Base-by-base conservation (phyloP, 192 early-diverging fungal species). In the Coemansia sp. region DNA sequence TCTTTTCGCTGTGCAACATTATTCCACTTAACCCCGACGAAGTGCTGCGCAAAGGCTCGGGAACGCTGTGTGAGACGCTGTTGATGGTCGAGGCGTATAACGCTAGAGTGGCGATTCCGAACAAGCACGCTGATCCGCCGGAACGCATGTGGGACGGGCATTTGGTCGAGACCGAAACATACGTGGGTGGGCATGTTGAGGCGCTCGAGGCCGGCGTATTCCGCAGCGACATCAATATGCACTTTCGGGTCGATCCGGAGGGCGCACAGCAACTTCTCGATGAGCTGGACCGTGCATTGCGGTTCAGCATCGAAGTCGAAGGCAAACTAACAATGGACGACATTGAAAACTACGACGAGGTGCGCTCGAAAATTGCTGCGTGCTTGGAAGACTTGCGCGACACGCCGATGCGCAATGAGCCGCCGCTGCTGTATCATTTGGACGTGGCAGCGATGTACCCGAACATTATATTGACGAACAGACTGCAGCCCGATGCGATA, bases 361-460 rank as follows among this genome's bases (percentile, higher is more conserved):
- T 96, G 45, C 67, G 85, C 48, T 68, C 67, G 17, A 65, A 82
- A 39, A 96, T 97, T 45, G 73, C 90, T 5, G 61, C 53, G 4
- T 69, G 84, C 8, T 79, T 99, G 8, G 74, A 75, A 55, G 84
- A 87, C 11, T 73, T 99, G n/a, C 84, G 90, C n/a, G 92, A 96
- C 55, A 70, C 69, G 15, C 94, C 95, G 8, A 86, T 86, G 41
- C 88, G 92, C 1, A 72, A 72, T 32, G 93, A 93, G 58, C 77
- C 84, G 25, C 97, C 97, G 1, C 80, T 90, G 2, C 92, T 99
- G 51, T 99, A 99, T 74, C 97, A 99, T 64, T 88, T 99, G 83
- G 97, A 99, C 79, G 97, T 99, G n/a, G 97, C 93, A 0, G 97
- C 97, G 22, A 99, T 99, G 97, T 96, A 96, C 61, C 97, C 97